phyloP scores from a whole-genome alignment of 768 basidiomycete species.

The Phaeotremella fagi region DNA sequence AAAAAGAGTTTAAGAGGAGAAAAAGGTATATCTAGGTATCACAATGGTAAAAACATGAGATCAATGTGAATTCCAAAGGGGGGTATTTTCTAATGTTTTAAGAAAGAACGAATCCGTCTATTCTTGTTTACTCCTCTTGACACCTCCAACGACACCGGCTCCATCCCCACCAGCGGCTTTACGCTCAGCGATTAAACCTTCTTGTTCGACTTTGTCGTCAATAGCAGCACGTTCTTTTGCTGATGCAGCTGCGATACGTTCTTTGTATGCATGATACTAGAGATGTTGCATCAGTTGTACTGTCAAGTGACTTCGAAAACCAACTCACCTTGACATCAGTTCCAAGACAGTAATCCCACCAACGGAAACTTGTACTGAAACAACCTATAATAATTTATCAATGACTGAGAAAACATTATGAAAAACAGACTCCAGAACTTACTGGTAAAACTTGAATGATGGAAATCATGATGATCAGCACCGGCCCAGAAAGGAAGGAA shows the following conservation, averaged over 20 bases:
- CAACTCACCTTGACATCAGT: constrained; percentile 66
- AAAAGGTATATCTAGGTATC: too few species aligned
- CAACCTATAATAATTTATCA: neutral
- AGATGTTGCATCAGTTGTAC: neutral
- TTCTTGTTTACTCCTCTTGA: constrained; percentile 35
- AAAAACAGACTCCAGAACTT: too few species aligned
- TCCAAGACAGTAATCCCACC: constrained; percentile 77
- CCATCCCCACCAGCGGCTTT: constrained; percentile 34
- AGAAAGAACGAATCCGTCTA: constrained; percentile 12
- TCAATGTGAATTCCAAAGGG: too few species aligned
- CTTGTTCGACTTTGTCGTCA: constrained; percentile 76
- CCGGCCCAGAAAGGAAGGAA: constrained; percentile 94
- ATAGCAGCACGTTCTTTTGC: constrained; percentile 47
- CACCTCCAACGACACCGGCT: constrained; percentile 31
- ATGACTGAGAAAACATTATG: neutral
- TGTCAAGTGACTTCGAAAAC: too few species aligned
- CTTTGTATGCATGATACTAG: constrained; percentile 70
- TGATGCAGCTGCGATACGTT: constrained; percentile 58
- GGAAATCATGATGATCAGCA: constrained; percentile 96
- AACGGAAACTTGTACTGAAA: constrained; percentile 53
- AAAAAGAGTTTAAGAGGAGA: too few species aligned
- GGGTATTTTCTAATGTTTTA: too few species aligned
- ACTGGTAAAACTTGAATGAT: constrained; percentile 95
- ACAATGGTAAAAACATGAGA: too few species aligned
- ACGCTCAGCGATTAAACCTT: constrained; percentile 60